These are phyloP conservation scores for Massariosphaeria phaeospora DNA, from an alignment of 495 filamentous ascomycete species.

Conservation along the genomic window DNA sequence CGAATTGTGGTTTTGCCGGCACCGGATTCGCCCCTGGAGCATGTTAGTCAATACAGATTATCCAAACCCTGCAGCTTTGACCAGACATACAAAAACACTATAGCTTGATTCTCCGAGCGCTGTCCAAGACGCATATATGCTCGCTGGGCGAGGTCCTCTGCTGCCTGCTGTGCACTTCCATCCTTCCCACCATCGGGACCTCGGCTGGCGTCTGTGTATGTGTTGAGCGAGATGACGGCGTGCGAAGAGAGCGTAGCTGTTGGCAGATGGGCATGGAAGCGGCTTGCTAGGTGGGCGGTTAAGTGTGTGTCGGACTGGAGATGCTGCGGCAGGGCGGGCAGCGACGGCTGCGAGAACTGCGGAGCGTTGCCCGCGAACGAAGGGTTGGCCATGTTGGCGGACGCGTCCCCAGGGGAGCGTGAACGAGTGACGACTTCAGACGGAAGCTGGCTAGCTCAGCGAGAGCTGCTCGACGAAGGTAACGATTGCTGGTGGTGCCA, in stretches of 20 bases:
- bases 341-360: constrained; percentile 79
- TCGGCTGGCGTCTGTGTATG: constrained; percentile 79
- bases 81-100: constrained; percentile 76
- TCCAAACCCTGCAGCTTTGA: neutral
- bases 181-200: constrained; percentile 84
- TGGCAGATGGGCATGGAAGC: constrained; percentile 85
- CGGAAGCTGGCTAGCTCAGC: constrained; percentile 2
- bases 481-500: neutral
- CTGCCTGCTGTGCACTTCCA: constrained; percentile 79
- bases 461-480: too few relatives aligned
- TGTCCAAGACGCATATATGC: constrained; percentile 82
- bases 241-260: constrained; percentile 85
- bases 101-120: constrained; percentile 84
- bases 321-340: constrained; percentile 83
- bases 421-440: constrained; percentile 25
- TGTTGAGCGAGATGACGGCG: constrained; percentile 85
- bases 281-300: constrained; percentile 91
- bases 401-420: constrained; percentile 37
- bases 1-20: constrained; percentile 93
- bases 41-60: constrained; percentile 8
- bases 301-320: constrained; percentile 93
- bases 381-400: constrained; percentile 31
- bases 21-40: constrained; percentile 78
- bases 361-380: constrained; percentile 25
- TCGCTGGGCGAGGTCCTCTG: constrained; percentile 80